Conservation (phyloP, 2,329 filamentous ascomycete species). For the Coniella lustricola region DNA sequence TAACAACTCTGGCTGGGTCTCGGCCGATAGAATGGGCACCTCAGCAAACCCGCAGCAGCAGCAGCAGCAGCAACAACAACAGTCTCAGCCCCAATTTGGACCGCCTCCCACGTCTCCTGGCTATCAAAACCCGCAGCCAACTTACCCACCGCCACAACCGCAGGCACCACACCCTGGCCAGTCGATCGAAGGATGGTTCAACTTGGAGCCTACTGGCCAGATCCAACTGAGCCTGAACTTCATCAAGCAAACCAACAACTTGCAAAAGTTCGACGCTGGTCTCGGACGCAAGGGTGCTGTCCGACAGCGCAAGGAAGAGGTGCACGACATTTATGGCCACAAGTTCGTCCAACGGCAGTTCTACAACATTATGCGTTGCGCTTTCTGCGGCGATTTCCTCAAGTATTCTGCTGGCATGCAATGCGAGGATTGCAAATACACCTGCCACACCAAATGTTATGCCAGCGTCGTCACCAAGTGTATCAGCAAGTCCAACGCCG, state of each 20-base stretch:
- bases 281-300: conserved; percentile 93
- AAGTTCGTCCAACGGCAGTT: conserved; percentile 98
- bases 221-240: conserved; percentile 91
- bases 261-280: conserved; percentile 77
- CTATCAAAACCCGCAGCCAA: conserved; percentile 21
- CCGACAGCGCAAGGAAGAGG: conserved; percentile 93
- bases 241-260: conserved; percentile 80
- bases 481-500: conserved; percentile 98
- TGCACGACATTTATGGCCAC: conserved; percentile 98
- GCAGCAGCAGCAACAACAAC: conserved; percentile 39
- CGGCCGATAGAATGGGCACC: conserved; percentile 86
- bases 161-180: conserved; percentile 46
- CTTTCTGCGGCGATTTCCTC: conserved; percentile 93
- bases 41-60: conserved; percentile 43
- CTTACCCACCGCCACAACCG: conserved; percentile 26
- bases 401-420: conserved; percentile 99
- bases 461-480: conserved; percentile 96
- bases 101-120: conserved; percentile 37
- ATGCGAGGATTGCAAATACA: conserved; percentile 99
- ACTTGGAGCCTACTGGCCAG: conserved; percentile 85
- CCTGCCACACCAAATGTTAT: conserved; percentile 97
- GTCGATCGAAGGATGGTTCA: conserved; percentile 91
- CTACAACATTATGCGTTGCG: conserved; percentile 99
- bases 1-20: conserved; percentile 92
- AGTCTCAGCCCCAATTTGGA: conserved; percentile 32